phyloP scores from a whole-genome alignment of 2,329 filamentous ascomycete genomes.

The Epichloe sp. region DNA sequence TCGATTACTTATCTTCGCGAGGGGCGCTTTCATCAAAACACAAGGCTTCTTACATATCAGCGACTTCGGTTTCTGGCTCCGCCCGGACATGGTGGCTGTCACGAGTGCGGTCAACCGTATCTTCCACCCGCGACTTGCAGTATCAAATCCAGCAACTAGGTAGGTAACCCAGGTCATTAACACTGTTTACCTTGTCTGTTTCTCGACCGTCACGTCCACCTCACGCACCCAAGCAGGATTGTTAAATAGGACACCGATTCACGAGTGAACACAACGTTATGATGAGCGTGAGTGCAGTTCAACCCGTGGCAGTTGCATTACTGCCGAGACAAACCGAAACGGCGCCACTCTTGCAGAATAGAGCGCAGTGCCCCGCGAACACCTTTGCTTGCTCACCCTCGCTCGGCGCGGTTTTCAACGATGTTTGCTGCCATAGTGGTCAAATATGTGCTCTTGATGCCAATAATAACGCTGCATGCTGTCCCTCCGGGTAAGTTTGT shows the following conservation, averaged over 20 bases:
- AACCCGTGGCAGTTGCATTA: neutral
- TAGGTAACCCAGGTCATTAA: neutral
- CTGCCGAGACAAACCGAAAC: slow-evolving; percentile 12
- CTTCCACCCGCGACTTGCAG: neutral
- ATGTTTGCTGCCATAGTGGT: slow-evolving; percentile 38
- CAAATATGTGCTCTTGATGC: slow-evolving; percentile 37
- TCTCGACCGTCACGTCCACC: neutral
- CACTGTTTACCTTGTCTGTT: neutral
- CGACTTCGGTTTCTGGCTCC: too few species aligned
- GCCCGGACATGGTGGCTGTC: neutral
- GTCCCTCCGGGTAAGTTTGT: slow-evolving; percentile 35
- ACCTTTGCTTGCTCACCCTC: slow-evolving; percentile 37
- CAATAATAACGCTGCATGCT: slow-evolving; percentile 38
- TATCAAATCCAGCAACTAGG: too few species aligned
- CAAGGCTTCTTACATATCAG: too few species aligned
- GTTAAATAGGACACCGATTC: neutral
- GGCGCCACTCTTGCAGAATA: slow-evolving; percentile 11
- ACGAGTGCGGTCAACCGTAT: neutral
- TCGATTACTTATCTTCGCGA: too few species aligned
- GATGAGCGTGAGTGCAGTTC: neutral
- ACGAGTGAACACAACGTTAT: neutral
- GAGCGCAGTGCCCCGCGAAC: slow-evolving; percentile 31
- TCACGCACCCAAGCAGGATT: neutral
- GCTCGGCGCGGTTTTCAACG: slow-evolving; percentile 31
- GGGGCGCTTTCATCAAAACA: too few species aligned